phyloP scores from a whole-genome alignment of 768 basidiomycete genomes.

The Flagelloscypha sp. region DNA sequence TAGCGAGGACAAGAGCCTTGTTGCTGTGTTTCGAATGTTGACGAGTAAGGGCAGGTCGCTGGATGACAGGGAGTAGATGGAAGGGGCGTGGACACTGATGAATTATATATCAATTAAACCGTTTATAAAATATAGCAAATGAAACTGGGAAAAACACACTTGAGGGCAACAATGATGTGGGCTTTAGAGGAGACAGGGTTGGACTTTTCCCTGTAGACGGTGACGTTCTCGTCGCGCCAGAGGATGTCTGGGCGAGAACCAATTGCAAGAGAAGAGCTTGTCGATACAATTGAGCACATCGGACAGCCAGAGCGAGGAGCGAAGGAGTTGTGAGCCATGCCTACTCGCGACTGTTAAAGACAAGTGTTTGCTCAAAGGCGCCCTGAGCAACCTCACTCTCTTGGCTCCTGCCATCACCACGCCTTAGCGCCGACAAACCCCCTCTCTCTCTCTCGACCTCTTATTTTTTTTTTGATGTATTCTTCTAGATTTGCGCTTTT shows the following conservation, averaged over 20 bases:
- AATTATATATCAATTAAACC: too few species aligned
- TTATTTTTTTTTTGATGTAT: slow-evolving; percentile 6
- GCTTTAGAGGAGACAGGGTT: slow-evolving; percentile 68
- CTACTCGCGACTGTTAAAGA: slow-evolving; percentile 1
- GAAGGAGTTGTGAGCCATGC: slow-evolving; percentile 44
- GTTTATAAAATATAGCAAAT: too few species aligned
- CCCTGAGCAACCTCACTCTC: slow-evolving; percentile 8
- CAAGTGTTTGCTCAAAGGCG: slow-evolving; percentile 2
- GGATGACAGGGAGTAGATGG: slow-evolving; percentile 42
- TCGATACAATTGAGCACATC: slow-evolving; percentile 64
- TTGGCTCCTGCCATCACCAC: slow-evolving; percentile 10
- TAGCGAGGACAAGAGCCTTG: slow-evolving; percentile 44
- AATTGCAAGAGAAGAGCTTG: slow-evolving; percentile 37
- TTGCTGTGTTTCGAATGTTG: slow-evolving; percentile 49
- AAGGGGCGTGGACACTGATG: slow-evolving; percentile 60
- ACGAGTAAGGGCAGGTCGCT: slow-evolving; percentile 69
- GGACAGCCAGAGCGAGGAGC: slow-evolving; percentile 63
- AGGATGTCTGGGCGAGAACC: slow-evolving; percentile 52
- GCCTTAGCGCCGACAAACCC: slow-evolving; percentile 2
- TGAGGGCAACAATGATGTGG: slow-evolving; percentile 69
- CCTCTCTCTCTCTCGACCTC: not conserved
- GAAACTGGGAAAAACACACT: slow-evolving; percentile 35
- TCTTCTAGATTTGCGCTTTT: slow-evolving; percentile 47
- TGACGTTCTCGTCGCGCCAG: slow-evolving; percentile 74
- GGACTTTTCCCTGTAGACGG: slow-evolving; percentile 60